Evolutionary conservation across 148 eudicot species (phyloP).

Genomic region (Diospyros lotus): DNA sequence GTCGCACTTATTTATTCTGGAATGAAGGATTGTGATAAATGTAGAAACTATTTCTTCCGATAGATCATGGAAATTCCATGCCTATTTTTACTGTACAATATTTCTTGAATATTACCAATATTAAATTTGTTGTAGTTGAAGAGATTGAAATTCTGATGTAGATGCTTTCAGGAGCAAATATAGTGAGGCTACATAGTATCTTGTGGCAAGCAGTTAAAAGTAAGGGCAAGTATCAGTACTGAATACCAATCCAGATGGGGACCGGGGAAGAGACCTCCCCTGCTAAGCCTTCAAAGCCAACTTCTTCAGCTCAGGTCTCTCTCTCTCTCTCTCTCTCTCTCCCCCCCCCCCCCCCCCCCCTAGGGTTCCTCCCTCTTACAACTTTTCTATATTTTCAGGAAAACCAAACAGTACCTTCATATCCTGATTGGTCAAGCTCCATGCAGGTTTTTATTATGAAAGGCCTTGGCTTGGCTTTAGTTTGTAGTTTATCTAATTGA

Average conservation of each 20-base stretch:
- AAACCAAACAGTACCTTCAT: conserved; percentile 46
- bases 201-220: background rate
- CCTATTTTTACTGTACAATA: too few species aligned
- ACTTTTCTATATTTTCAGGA: conserved; percentile 44
- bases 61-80: too few species aligned
- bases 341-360: background rate
- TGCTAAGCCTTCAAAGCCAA: conserved; percentile 57
- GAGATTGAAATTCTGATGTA: conserved; percentile 7
- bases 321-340: conserved; percentile 8
- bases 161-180: conserved; percentile 3
- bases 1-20: background rate
- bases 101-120: background rate
- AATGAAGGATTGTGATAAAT: background rate
- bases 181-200: background rate
- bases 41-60: background rate
- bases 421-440: conserved; percentile 78
- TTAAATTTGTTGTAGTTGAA: background rate
- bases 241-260: conserved; percentile 45
- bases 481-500: background rate
- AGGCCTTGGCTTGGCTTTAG: background rate
- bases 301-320: conserved; percentile 58
- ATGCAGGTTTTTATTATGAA: conserved; percentile 56
- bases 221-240: conserved; percentile 5
- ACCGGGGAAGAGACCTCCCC: conserved; percentile 65
- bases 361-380: background rate